Base-by-base conservation (phyloP, 1,139 yeast genomes). In the Taphrina betulina region DNA sequence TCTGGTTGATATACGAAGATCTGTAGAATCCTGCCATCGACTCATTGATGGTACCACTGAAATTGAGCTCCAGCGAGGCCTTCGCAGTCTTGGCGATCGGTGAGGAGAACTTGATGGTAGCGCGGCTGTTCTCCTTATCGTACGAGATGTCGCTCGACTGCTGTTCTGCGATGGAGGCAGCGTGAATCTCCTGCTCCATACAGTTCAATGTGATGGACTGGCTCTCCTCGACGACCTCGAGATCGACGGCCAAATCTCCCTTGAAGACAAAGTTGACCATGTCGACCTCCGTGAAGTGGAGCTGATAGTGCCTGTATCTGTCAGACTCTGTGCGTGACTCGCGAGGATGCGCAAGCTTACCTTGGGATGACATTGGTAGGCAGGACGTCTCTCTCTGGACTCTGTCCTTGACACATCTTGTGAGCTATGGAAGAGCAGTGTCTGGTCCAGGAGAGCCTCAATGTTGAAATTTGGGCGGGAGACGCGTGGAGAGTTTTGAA, bases 21-120 rank as follows among this genome's bases (percentile, higher is more conserved):
- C 92, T 80, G 73, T 85, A 85, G 71, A 85, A 84, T 16, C 94
- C 92, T 33, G 85, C 83, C 86, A 85, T 81, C 65, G 79, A 78
- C 65, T 85, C 85, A 50, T 64, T 64, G 70, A 86, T 78, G 43
- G 73, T 77, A 65, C 95, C 95, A 45, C 80, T 76, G 69, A 83
- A 88, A 53, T 74, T 74, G 62, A 86, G 71, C 59, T 74, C 71
- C 63, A 88, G 72, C 24, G 68, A 66, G 38, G 72, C 71, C 43
- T 68, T 67, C 45, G 78, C 60, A 28, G 80, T 84, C 10, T 19
- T 26, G 1, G 68, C 64, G 58, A 85, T 72, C 22, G 74, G 68
- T 42, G 79, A 77, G 14, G 71, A 69, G 62, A 87, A 79, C 57
- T 72, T 72, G 71, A 89, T 82, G 51, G 81, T 78, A 52, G 79